These are phyloP conservation scores for Beauveria medogensis DNA, from an alignment of 2,329 filamentous ascomycete species.

Conservation along the genomic window DNA sequence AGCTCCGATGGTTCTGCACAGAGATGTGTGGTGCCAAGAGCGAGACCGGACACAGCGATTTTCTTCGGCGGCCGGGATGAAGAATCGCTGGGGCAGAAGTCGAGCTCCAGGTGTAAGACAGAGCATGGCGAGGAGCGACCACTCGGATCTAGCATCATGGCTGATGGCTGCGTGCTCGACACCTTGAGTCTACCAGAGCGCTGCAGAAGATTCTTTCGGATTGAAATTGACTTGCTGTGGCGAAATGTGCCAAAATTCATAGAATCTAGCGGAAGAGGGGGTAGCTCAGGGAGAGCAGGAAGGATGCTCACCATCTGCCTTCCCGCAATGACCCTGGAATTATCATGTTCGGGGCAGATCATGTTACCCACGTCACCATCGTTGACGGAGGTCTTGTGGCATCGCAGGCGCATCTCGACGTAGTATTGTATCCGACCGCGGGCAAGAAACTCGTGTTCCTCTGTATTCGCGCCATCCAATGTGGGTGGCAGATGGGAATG, in stretches of 20 bases:
- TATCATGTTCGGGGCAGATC: not conserved
- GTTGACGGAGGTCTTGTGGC: not conserved
- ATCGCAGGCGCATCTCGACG: conserved; percentile 2
- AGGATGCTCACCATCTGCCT: not conserved
- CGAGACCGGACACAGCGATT: not conserved
- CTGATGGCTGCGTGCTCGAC: not conserved
- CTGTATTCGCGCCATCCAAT: not conserved
- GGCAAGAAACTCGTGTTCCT: not conserved
- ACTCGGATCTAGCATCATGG: conserved; percentile 4
- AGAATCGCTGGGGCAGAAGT: not conserved
- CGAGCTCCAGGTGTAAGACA: not conserved
- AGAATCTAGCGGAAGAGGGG: not conserved
- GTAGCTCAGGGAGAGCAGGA: not conserved
- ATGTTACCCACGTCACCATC: not conserved
- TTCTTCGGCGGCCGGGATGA: not conserved
- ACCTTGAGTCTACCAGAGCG: not conserved
- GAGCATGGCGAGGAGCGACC: conserved; percentile 1
- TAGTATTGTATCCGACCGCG: conserved; percentile 6
- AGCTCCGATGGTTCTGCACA: conserved; percentile 4
- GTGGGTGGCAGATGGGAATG: conserved; percentile 2
- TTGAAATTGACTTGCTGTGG: not conserved
- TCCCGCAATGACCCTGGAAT: not conserved
- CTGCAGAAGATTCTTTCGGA: not conserved
- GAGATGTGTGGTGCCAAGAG: not conserved
- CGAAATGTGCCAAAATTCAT: not conserved